phyloP scores from a whole-genome alignment of 2,329 filamentous ascomycete species.

The Teratosphaeria epicoccoides region DNA sequence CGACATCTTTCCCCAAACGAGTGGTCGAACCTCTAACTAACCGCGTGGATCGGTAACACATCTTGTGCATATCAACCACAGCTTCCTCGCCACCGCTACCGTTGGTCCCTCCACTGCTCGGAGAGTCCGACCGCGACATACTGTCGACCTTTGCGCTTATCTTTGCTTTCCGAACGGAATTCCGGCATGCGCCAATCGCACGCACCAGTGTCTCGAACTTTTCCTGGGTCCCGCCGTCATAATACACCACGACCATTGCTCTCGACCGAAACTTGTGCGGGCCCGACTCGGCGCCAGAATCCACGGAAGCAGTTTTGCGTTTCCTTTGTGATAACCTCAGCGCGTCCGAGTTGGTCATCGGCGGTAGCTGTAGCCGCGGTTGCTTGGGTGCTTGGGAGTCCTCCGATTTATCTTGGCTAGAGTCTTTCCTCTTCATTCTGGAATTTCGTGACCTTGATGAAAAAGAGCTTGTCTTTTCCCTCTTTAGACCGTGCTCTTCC shows the following conservation, averaged over 20 bases:
- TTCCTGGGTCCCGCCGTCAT: constrained; percentile 76
- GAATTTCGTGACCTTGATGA: constrained; percentile 13
- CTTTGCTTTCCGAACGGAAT: constrained; percentile 77
- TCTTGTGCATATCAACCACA: constrained; percentile 29
- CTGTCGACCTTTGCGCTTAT: constrained; percentile 63
- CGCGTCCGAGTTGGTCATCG: constrained; percentile 20
- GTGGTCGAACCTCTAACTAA: neutral
- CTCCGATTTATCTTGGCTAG: neutral
- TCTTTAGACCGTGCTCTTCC: neutral
- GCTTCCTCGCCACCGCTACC: constrained; percentile 28
- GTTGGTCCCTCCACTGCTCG: constrained; percentile 21
- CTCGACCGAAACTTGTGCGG: constrained; percentile 55
- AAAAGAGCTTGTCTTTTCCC: constrained; percentile 10
- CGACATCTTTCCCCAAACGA: constrained; percentile 8
- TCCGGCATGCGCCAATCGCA: constrained; percentile 67
- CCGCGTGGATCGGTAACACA: constrained; percentile 24
- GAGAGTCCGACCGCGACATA: constrained; percentile 28
- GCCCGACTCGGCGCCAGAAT: constrained; percentile 30
- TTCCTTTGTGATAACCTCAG: constrained; percentile 27
- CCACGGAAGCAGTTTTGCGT: constrained; percentile 34
- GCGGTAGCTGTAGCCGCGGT: constrained; percentile 14
- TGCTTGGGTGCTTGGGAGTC: constrained; percentile 5
- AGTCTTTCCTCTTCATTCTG: neutral
- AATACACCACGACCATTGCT: constrained; percentile 78
- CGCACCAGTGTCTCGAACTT: constrained; percentile 75